phyloP scores from a whole-genome alignment of 148 eudicot species.

The Hydrangea macrophylla region DNA sequence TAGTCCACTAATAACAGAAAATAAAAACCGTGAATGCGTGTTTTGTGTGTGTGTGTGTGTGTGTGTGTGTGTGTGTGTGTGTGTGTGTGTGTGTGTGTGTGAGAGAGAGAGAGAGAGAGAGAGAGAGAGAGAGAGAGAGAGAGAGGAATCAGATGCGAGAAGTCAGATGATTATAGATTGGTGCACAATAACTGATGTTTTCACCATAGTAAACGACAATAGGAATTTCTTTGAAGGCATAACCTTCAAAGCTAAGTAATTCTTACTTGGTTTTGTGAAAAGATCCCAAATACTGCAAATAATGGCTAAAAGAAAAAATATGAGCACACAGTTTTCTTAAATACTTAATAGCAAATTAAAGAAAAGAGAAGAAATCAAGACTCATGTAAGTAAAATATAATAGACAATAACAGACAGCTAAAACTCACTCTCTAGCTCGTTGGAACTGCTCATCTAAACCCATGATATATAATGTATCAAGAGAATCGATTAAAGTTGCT shows the following conservation, averaged over 20 bases:
- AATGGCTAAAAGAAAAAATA: not conserved
- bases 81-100: too few species aligned
- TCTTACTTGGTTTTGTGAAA: not conserved
- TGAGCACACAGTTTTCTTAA: not conserved
- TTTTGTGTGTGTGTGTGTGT: too few species aligned
- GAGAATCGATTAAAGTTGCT: constrained; percentile 87
- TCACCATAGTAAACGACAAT: too few species aligned
- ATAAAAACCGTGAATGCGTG: too few species aligned
- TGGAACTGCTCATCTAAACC: constrained; percentile 93
- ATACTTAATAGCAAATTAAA: not conserved
- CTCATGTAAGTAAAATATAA: constrained; percentile 10
- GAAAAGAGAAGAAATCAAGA: not conserved
- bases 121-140: not conserved
- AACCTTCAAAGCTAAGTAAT: too few species aligned
- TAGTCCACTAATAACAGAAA: too few species aligned
- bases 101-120: too few species aligned
- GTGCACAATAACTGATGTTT: not conserved
- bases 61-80: too few species aligned
- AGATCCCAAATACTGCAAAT: not conserved
- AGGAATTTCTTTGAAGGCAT: too few species aligned
- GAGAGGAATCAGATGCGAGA: not conserved
- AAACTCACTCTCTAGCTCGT: constrained; percentile 90
- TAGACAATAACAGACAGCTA: not conserved
- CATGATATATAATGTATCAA: constrained; percentile 97
- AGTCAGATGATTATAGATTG: too few species aligned